These are phyloP conservation scores for Puccinia triticina DNA, from an alignment of 1,284 basidiomycete genomes.

Conservation along the genomic window DNA sequence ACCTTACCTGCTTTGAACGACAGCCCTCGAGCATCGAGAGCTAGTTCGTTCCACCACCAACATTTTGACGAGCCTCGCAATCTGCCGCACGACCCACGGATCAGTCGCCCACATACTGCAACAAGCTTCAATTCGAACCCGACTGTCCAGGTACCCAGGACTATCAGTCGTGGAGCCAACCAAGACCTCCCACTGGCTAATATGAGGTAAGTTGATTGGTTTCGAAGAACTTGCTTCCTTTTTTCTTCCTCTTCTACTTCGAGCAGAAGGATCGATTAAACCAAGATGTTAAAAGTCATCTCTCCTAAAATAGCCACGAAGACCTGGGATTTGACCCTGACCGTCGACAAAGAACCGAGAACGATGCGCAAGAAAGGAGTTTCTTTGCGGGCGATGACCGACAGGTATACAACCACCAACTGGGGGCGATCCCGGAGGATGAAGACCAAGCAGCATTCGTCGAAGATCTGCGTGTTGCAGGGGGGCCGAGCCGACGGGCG, in stretches of 20 bases:
- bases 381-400: neutral
- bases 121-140: slow-evolving; percentile 10
- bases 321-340: neutral
- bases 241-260: neutral
- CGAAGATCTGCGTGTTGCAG: neutral
- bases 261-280: slow-evolving; percentile 14
- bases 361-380: neutral
- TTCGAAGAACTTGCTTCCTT: neutral
- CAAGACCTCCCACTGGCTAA: neutral
- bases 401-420: neutral
- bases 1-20: neutral
- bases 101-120: neutral
- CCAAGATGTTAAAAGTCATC: neutral
- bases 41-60: slow-evolving; percentile 5
- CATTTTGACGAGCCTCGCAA: neutral
- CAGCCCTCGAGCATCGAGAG: neutral
- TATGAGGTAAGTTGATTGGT: neutral
- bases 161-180: slow-evolving; percentile 8
- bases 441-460: neutral
- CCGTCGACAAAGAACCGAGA: neutral
- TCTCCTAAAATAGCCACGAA: neutral
- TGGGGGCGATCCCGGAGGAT: slow-evolving; percentile 21
- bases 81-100: neutral
- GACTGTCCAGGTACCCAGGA: neutral
- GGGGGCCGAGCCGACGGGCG: neutral